Evolutionary conservation across 495 filamentous ascomycete genomes (phyloP).

Genomic region (Cercophora newfieldiana): DNA sequence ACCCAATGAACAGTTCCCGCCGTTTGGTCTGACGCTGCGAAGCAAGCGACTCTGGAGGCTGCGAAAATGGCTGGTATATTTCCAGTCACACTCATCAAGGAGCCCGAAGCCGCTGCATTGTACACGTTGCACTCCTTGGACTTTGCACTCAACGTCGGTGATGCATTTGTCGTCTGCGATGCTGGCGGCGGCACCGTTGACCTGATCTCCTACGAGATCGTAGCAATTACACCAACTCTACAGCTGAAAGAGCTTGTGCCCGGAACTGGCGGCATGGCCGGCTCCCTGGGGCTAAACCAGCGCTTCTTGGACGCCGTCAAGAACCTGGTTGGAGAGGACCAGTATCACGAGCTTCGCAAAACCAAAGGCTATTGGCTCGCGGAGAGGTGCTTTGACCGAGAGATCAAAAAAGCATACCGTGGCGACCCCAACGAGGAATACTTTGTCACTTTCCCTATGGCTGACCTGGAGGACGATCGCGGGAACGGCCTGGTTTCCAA

Average conservation of each 20-base stretch:
- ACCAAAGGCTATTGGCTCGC: conserved; percentile 21
- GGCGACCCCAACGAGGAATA: conserved; percentile 26
- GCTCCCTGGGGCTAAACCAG: conserved; percentile 33
- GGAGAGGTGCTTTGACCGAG: conserved; percentile 29
- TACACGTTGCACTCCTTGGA: conserved; percentile 45
- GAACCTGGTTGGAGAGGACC: conserved; percentile 29
- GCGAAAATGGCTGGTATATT: conserved; percentile 31
- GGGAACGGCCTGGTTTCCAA: conserved; percentile 22
- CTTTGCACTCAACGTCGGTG: conserved; percentile 33
- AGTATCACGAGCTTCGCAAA: conserved; percentile 23
- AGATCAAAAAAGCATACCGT: conserved; percentile 29
- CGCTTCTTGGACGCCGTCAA: conserved; percentile 30
- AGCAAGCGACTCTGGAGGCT: conserved; percentile 30
- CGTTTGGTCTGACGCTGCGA: conserved; percentile 38
- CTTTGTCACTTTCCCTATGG: conserved; percentile 34
- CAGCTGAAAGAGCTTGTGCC: conserved; percentile 41
- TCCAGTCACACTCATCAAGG: conserved; percentile 42
- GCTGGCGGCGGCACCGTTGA: conserved; percentile 50
- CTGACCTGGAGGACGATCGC: conserved; percentile 29
- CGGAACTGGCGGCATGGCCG: conserved; percentile 32
- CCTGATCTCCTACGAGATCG: conserved; percentile 47
- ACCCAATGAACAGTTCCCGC: too few species aligned
- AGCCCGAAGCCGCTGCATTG: conserved; percentile 52
- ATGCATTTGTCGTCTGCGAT: conserved; percentile 49
- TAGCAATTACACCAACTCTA: conserved; percentile 29